Conservation (phyloP, 495 filamentous ascomycete genomes). For the Immersiella caudata region DNA sequence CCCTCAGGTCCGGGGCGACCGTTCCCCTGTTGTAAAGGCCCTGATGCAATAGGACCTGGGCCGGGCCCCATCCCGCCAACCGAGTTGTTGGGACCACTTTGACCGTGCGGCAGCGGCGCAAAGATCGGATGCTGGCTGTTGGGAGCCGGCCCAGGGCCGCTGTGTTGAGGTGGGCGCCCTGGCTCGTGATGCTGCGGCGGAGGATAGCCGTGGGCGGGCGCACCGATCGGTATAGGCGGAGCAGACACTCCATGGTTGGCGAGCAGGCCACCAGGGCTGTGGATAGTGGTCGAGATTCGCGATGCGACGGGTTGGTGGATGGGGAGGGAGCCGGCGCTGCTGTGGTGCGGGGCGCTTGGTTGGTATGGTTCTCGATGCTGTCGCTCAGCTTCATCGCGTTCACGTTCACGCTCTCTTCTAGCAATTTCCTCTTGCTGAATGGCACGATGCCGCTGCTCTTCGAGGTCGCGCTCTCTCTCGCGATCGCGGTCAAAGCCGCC, state of each 20-base stretch:
- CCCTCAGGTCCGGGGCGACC: constrained; percentile 47
- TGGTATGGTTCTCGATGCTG: constrained; percentile 66
- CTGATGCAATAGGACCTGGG: constrained; percentile 48
- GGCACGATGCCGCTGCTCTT: constrained; percentile 45
- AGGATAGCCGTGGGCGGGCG: constrained; percentile 68
- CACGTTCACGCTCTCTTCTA: constrained; percentile 41
- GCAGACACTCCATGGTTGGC: constrained; percentile 67
- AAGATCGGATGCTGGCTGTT: constrained; percentile 63
- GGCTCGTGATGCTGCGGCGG: constrained; percentile 63
- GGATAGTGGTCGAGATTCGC: constrained; percentile 75
- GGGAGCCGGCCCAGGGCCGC: constrained; percentile 64
- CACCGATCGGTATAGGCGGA: constrained; percentile 64
- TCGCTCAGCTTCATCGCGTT: constrained; percentile 69
- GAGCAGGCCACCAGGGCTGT: constrained; percentile 84
- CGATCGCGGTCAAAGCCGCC: constrained; percentile 46
- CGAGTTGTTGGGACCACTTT: constrained; percentile 37
- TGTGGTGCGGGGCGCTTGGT: constrained; percentile 68
- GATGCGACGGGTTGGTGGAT: constrained; percentile 91
- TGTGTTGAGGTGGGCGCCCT: constrained; percentile 62
- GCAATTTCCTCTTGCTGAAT: constrained; percentile 41
- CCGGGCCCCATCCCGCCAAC: constrained; percentile 36
- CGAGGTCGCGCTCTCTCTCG: constrained; percentile 37
- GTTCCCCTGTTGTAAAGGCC: constrained; percentile 53
- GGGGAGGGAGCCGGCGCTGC: constrained; percentile 78
- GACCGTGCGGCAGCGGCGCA: constrained; percentile 55